Base-by-base conservation (phyloP, 306 rosid species). In the Mucuna pruriens region DNA sequence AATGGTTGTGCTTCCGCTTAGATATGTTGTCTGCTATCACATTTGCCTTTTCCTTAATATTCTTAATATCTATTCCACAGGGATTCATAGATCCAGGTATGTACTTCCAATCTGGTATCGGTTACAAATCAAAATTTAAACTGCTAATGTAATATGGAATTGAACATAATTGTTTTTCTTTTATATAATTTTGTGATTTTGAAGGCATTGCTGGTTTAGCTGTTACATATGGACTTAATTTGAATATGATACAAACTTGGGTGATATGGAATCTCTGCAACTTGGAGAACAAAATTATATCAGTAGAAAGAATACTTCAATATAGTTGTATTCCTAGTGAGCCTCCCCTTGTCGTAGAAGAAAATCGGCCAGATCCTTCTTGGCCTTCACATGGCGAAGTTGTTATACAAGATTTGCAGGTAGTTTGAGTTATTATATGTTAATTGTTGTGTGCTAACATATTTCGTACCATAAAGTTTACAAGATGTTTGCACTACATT, bases 301-400 rank as follows among this genome's bases (percentile, higher is more conserved):
- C 97, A 13, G 97, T 92, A 3, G 98, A 94, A 89, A 89, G 97
- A 86, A 79, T 94, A 69, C 78, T 91, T 71, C 98, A 94, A 26
- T 94, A 94, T 64, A 78, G 87, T 51, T 26, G 46, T 38, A 76
- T 90, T 69, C 91, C 91, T 8, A 88, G 91, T 77, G 97, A 94
- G 77, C 97, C 98, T 66, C 90, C 94, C 55, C 85, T 91, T 69
- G 82, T 89, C 3, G 65, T 84, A 2, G 97, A 94, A 58, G 88
- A 88, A 49, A 90, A 84, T 15, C 83, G 48, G 11, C 97, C 92
- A 16, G 80, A 84, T 87, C 17, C 20, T 78, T 86, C 88, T 19
- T 94, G 98, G 98, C 97, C 98, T 12, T 82, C 85, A 4, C 38
- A 15, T 15, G 97, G 97, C 69, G 91, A 88, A 84, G 89, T 92